phyloP scores from a whole-genome alignment of 495 filamentous ascomycete species.

The Haplographium delicatum region DNA sequence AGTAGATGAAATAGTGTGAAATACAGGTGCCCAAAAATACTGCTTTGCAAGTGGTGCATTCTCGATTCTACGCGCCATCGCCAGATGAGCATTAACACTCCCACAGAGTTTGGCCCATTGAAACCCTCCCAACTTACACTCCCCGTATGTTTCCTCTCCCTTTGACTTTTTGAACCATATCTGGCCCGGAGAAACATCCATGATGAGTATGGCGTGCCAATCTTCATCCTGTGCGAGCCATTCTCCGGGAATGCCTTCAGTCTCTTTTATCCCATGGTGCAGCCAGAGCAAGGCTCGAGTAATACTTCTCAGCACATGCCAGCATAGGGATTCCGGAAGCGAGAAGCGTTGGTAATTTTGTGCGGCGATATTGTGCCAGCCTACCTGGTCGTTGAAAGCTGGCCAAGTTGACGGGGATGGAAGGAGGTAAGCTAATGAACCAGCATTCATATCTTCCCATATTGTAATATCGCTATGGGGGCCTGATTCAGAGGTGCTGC shows the following conservation, averaged over 20 bases:
- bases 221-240: constrained; percentile 24
- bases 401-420: constrained; percentile 9
- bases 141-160: constrained; percentile 42
- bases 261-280: constrained; percentile 24
- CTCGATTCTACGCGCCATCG: constrained; percentile 4
- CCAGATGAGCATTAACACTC: constrained; percentile 18
- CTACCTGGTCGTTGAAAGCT: background rate
- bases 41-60: constrained; percentile 4
- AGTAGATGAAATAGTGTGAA: background rate
- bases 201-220: constrained; percentile 43
- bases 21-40: constrained; percentile 19
- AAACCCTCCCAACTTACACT: constrained; percentile 44
- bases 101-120: constrained; percentile 29
- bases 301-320: constrained; percentile 22
- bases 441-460: constrained; percentile 25
- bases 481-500: background rate
- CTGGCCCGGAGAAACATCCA: constrained; percentile 34
- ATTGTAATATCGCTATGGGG: constrained; percentile 15
- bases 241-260: constrained; percentile 17
- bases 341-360: constrained; percentile 20
- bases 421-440: constrained; percentile 16
- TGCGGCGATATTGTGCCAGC: constrained; percentile 12
- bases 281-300: constrained; percentile 21
- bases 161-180: constrained; percentile 39
- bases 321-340: constrained; percentile 21